Percentiles rank a stretch among this genome's conserved stretches.
Evolutionary conservation across 2,329 filamentous ascomycete genomes (phyloP).

Genomic region (Penicillium psychrosexuale): DNA sequence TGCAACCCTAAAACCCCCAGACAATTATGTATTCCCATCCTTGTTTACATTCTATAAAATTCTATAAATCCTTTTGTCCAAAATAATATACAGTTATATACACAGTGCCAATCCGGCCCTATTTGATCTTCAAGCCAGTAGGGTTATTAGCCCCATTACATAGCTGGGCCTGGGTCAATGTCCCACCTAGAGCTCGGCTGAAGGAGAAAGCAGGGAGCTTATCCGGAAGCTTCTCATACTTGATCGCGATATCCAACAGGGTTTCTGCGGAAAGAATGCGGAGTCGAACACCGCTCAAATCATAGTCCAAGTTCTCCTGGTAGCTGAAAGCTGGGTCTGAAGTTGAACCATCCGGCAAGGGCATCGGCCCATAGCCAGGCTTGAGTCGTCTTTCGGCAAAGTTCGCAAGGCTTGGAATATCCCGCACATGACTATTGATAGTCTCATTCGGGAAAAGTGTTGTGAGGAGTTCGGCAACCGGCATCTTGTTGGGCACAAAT

Average conservation of each 20-base stretch:
- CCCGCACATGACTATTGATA: slow-evolving; percentile 31
- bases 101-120: neutral
- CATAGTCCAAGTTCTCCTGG: slow-evolving; percentile 35
- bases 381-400: slow-evolving; percentile 29
- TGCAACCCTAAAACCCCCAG: neutral
- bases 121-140: neutral
- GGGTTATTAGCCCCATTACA: slow-evolving; percentile 10
- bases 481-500: slow-evolving; percentile 25
- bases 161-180: slow-evolving; percentile 27
- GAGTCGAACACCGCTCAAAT: slow-evolving; percentile 31
- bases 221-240: slow-evolving; percentile 34
- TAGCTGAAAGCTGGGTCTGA: slow-evolving; percentile 23
- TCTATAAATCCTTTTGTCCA: neutral
- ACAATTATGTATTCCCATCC: neutral
- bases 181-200: slow-evolving; percentile 29
- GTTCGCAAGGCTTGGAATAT: slow-evolving; percentile 33
- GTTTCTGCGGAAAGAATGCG: slow-evolving; percentile 30
- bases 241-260: slow-evolving; percentile 36
- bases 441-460: slow-evolving; percentile 31
- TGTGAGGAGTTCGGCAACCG: slow-evolving; percentile 29
- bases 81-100: neutral
- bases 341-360: slow-evolving; percentile 19
- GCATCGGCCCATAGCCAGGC: slow-evolving; percentile 23
- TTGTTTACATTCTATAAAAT: neutral
- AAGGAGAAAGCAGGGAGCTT: slow-evolving; percentile 24